Evolutionary conservation across 768 basidiomycete genomes (phyloP).

Genomic region (Russula sp.): DNA sequence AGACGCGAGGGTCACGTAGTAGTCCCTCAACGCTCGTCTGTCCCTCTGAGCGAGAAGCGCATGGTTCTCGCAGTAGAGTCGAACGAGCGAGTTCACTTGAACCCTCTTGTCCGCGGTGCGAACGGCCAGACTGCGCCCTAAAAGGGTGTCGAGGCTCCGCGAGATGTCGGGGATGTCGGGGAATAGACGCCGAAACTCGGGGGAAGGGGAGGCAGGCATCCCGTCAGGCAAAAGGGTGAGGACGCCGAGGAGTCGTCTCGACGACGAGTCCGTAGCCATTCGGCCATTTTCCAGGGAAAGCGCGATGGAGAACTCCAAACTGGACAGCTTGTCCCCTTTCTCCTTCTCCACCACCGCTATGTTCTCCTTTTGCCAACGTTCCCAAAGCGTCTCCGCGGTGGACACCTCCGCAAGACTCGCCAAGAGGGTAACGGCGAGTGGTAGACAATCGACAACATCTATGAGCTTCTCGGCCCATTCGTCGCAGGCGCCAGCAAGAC

Average conservation of each 20-base stretch:
- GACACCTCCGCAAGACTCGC: slow-evolving; percentile 13
- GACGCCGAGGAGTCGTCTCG: slow-evolving; percentile 7
- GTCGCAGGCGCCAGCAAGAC: slow-evolving; percentile 7
- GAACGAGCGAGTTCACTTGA: slow-evolving; percentile 17
- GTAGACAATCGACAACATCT: slow-evolving; percentile 11
- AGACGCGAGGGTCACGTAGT: slow-evolving; percentile 11
- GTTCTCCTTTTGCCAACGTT: slow-evolving; percentile 14
- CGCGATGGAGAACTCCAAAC: slow-evolving; percentile 12
- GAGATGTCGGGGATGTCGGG: neutral
- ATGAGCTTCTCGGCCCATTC: slow-evolving; percentile 17
- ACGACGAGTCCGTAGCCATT: slow-evolving; percentile 7
- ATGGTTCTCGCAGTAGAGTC: slow-evolving; percentile 11
- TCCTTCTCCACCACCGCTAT: slow-evolving; percentile 13
- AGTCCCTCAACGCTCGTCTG: slow-evolving; percentile 4
- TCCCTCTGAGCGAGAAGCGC: neutral
- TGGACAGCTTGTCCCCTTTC: slow-evolving; percentile 8
- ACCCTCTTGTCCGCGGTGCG: slow-evolving; percentile 6
- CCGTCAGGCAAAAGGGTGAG: slow-evolving; percentile 13
- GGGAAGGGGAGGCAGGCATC: neutral
- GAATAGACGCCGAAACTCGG: slow-evolving; percentile 4
- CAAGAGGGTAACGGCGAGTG: slow-evolving; percentile 16
- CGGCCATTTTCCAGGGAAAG: slow-evolving; percentile 14
- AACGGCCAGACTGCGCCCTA: slow-evolving; percentile 11
- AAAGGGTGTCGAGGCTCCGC: slow-evolving; percentile 9
- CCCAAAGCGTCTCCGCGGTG: slow-evolving; percentile 14